Evolutionary conservation across 1,139 yeast species (phyloP).

Genomic region (Saccharomyces hybrid): DNA sequence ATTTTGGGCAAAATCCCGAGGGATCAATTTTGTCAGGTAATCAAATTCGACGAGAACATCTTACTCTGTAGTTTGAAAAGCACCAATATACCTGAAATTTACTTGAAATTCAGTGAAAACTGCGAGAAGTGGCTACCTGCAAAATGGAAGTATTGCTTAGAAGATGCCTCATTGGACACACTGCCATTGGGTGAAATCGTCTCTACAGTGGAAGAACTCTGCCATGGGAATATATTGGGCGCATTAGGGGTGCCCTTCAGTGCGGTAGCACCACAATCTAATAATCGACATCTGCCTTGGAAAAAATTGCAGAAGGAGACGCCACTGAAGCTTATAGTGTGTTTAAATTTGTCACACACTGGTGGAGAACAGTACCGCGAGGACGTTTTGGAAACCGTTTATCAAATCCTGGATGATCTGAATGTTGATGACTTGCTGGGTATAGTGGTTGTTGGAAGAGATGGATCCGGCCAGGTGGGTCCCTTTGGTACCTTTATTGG

Average conservation of each 20-base stretch:
- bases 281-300: conserved; percentile 17
- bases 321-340: conserved; percentile 44
- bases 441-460: conserved; percentile 46
- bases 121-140: conserved; percentile 7
- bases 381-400: not conserved
- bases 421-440: conserved; percentile 47
- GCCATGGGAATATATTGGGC: not conserved
- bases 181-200: conserved; percentile 40
- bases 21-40: conserved; percentile 13
- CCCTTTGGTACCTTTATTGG: conserved; percentile 49
- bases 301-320: conserved; percentile 35
- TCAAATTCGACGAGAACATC: conserved; percentile 11
- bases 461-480: conserved; percentile 34
- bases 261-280: not conserved
- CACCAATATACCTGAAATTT: conserved; percentile 27
- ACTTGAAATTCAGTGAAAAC: conserved; percentile 13
- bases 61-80: conserved; percentile 26
- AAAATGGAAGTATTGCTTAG: conserved; percentile 24
- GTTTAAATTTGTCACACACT: conserved; percentile 34
- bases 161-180: conserved; percentile 6
- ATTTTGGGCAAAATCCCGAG: conserved; percentile 23
- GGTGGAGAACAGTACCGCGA: not conserved
- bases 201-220: not conserved
- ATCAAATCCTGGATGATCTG: conserved; percentile 30
- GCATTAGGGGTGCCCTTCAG: not conserved